Evolutionary conservation across 176 grass and related monocot species (phyloP), one percentile per base, ranked within the genome.

Genomic region (sorghum (Sorghum bicolor)): DNA sequence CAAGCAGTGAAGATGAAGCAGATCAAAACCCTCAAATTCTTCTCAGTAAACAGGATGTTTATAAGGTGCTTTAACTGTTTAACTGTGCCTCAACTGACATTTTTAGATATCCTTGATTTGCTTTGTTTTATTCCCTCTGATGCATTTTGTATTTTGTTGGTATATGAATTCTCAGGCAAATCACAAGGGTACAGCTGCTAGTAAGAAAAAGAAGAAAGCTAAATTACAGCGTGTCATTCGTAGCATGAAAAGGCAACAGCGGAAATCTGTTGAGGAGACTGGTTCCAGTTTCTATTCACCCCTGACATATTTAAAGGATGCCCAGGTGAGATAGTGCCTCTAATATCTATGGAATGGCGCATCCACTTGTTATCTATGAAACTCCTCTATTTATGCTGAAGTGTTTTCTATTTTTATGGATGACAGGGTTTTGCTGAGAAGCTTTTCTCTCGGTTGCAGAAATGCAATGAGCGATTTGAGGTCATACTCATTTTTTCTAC

Each of bases 161-260:
- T 81, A 67, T 77, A 77, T 30, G 9, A 67, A 81, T 65, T 80
- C 17, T 25, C 53, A 98, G 96, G 91, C 96, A 90, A 89, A 92
- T 76, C 83, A 95, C 74, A 95, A 95, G 60, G 96, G 96, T 33
- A 95, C 96, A 28, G 25, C 33, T 85, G 87, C 96, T 40, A 98
- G 93, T 85, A 98, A 95, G 89, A 98, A 98, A 92, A 98, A 95
- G 84, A 98, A 98, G 93, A 93, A 95, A 70, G 93, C 96, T 71
- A 98, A 98, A 90, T 89, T 98, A 63, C 86, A 98, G 73, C 89
- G 93, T 36, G 91, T 88, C 16, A 48, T 98, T 37, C 92, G 96
- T 72, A 98, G 91, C 84, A 93, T 98, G 89, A 98, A 98, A 91
- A 98, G 83, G 74, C 96, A 94, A 45, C 93, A 98, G 75, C 72